These are phyloP conservation scores for Lathyrus oleraceus DNA, from an alignment of 306 rosid species.

Conservation along the genomic window DNA sequence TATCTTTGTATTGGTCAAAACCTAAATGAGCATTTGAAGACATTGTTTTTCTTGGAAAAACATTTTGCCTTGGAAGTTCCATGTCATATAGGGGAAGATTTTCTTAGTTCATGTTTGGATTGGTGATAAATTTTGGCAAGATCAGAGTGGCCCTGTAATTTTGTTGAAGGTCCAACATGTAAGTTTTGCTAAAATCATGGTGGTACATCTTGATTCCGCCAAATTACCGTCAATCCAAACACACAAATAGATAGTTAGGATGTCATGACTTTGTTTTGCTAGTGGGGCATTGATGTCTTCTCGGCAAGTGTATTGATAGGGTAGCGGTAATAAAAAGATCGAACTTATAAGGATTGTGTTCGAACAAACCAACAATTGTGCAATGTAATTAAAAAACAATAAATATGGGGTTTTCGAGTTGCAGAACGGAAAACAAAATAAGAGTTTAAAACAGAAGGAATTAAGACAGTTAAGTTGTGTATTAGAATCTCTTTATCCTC, in stretches of 20 bases:
- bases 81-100: not conserved
- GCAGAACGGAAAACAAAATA: too few relatives aligned
- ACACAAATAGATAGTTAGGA: not conserved
- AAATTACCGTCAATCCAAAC: not conserved
- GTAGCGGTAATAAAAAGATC: too few relatives aligned
- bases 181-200: not conserved
- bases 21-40: slow-evolving; percentile 2
- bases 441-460: too few relatives aligned
- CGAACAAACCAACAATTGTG: too few relatives aligned
- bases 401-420: too few relatives aligned
- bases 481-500: too few relatives aligned
- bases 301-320: too few relatives aligned
- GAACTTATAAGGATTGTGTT: too few relatives aligned
- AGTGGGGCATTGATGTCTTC: too few relatives aligned
- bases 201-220: not conserved
- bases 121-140: not conserved
- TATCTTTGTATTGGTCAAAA: not conserved
- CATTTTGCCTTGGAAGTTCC: not conserved
- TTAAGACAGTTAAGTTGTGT: too few relatives aligned
- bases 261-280: slow-evolving; percentile 8
- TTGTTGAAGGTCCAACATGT: not conserved
- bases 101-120: not conserved
- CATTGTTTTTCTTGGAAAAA: not conserved
- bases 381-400: too few relatives aligned
- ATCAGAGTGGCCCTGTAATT: not conserved